phyloP scores from a whole-genome alignment of 768 basidiomycete species.

The Daedaleopsis sinensis region DNA sequence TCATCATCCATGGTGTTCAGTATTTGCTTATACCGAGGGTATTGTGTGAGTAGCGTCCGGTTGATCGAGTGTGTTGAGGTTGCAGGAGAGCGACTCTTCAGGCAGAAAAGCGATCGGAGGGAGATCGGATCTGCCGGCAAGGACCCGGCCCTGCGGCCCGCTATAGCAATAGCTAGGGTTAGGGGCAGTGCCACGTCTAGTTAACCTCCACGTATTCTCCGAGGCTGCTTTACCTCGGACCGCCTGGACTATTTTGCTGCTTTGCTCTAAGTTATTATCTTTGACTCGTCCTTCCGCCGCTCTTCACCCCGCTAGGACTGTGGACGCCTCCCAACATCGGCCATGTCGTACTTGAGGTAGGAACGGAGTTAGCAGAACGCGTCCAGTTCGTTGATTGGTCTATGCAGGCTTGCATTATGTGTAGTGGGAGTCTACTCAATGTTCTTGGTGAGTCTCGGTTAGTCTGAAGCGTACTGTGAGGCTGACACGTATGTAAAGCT shows the following conservation, averaged over 20 bases:
- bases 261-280: slow-evolving; percentile 18
- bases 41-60: too few relatives aligned
- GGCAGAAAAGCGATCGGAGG: too few relatives aligned
- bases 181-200: slow-evolving; percentile 11
- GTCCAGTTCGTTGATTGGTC: neutral
- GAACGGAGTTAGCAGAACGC: neutral
- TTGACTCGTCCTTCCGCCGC: neutral
- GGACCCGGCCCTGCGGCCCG: too few relatives aligned
- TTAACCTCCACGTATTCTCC: slow-evolving; percentile 17
- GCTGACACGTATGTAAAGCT: slow-evolving; percentile 47
- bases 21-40: too few relatives aligned
- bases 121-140: too few relatives aligned
- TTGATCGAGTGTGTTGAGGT: too few relatives aligned
- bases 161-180: neutral
- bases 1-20: slow-evolving; percentile 22
- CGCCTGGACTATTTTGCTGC: neutral
- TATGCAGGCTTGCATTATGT: slow-evolving; percentile 61
- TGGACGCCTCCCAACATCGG: neutral
- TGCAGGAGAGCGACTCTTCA: neutral
- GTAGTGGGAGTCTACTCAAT: slow-evolving; percentile 89
- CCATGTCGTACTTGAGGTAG: slow-evolving; percentile 18
- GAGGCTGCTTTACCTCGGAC: neutral
- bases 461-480: neutral
- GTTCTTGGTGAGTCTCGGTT: slow-evolving; percentile 69
- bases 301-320: neutral